Evolutionary conservation across 805 yeast genomes (phyloP), one percentile per base, ranked within the genome.

Genomic region (Hanseniaspora guilliermondii): DNA sequence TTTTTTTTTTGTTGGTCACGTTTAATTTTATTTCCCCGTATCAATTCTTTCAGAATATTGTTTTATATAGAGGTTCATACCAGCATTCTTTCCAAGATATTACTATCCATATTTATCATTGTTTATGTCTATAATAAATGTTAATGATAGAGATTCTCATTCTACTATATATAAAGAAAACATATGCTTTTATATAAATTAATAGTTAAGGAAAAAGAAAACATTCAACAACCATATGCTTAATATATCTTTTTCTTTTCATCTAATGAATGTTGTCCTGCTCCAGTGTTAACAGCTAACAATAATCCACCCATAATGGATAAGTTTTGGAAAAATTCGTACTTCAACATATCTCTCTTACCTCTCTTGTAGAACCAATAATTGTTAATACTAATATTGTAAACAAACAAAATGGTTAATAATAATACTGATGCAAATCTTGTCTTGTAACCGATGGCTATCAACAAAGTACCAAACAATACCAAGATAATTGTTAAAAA

Each of bases 231-330:
- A n/a, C 5, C 37, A 27, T 2, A 5, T 24, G 27, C 38, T 67
- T 71, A 87, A 67, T 85, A 87, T 57, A 86, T 82, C 75, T 91
- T 91, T 75, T 91, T 89, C 83, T 93, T 91, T 68, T 88, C 97
- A 65, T 91, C 98, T 56, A 91, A 72, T 27, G 95, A 85, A 59
- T 91, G 75, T 62, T 85, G 89, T 49, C 98, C 98, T 32, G 97
- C 97, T 58, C 98, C 98, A 3, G 96, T 87, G 70, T 85, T 87
- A 57, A 87, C 96, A 58, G 93, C 86, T 60, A 93, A 73, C 58
- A 91, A 71, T 58, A 91, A 77, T 1, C 97, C 98, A 56, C 98
- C 98, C 49, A 91, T 89, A 66, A 91, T 91, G 56, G 95, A 84
- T 65, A 91, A 75, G 39, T 95, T 87, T 73, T 93, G 98, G 77